phyloP scores from a whole-genome alignment of 2,329 filamentous ascomycete genomes.

The Xylariales sp. region DNA sequence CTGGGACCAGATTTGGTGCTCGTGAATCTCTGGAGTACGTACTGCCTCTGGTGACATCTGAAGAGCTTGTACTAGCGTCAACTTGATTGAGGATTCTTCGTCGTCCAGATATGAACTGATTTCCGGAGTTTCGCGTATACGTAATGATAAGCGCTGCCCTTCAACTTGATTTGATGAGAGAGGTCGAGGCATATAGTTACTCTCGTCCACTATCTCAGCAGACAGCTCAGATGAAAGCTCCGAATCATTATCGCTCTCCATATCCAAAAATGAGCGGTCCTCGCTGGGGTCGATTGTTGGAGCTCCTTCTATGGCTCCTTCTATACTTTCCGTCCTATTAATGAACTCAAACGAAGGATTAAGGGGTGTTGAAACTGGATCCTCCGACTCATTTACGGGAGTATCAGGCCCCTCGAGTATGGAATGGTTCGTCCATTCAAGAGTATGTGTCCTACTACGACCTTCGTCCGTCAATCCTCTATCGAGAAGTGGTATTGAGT shows the following conservation, averaged over 20 bases:
- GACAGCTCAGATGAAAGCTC: constrained; percentile 74
- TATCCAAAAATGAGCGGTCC: constrained; percentile 47
- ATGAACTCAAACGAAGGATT: constrained; percentile 66
- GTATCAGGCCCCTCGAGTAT: constrained; percentile 62
- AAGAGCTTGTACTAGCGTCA: constrained; percentile 62
- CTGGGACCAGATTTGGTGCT: constrained; percentile 56
- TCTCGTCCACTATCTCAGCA: constrained; percentile 57
- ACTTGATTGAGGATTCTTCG: constrained; percentile 55
- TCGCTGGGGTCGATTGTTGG: constrained; percentile 42
- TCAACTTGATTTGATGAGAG: constrained; percentile 45
- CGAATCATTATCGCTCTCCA: constrained; percentile 62
- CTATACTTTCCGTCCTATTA: constrained; percentile 64
- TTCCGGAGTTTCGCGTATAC: constrained; percentile 21
- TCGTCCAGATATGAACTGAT: constrained; percentile 36
- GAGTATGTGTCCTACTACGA: constrained; percentile 54
- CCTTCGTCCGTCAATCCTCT: constrained; percentile 69
- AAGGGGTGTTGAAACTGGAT: constrained; percentile 47
- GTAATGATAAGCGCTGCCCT: constrained; percentile 33
- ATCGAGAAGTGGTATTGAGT: constrained; percentile 80
- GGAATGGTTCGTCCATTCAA: constrained; percentile 67
- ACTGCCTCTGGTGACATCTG: constrained; percentile 55
- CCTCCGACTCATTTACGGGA: constrained; percentile 44
- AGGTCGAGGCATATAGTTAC: constrained; percentile 50
- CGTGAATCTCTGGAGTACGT: constrained; percentile 54
- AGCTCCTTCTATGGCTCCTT: constrained; percentile 55